phyloP scores from a whole-genome alignment of 768 basidiomycete genomes.

The Boletus tomentosulus region DNA sequence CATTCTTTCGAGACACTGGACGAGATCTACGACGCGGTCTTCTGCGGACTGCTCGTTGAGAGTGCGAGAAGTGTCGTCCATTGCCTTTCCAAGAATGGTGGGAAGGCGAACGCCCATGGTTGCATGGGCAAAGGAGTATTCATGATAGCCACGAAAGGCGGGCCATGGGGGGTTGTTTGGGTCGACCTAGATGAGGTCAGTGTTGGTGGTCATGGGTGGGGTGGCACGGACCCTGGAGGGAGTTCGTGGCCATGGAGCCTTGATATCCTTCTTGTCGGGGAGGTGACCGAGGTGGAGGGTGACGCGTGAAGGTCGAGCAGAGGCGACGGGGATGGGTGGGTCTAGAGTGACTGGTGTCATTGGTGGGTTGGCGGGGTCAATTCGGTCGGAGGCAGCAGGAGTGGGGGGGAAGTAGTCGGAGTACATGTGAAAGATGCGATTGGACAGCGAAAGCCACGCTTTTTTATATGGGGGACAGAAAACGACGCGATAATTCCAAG shows the following conservation, averaged over 20 bases:
- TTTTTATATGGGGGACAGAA: too few relatives aligned
- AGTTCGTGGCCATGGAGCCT: slow-evolving; percentile 68
- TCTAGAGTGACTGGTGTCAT: slow-evolving; percentile 6
- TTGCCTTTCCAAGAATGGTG: slow-evolving; percentile 93
- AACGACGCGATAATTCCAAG: slow-evolving; percentile 6
- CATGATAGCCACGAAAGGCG: slow-evolving; percentile 76
- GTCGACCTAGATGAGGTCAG: slow-evolving; percentile 47
- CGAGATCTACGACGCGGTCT: slow-evolving; percentile 80
- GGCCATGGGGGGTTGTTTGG: slow-evolving; percentile 84
- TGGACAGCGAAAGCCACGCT: too few relatives aligned
- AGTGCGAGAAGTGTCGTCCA: slow-evolving; percentile 86
- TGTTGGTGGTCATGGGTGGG: background rate
- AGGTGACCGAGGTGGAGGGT: slow-evolving; percentile 72
- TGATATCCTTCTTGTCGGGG: slow-evolving; percentile 68
- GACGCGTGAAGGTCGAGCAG: slow-evolving; percentile 50
- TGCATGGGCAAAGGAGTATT: slow-evolving; percentile 83
- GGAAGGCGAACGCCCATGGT: slow-evolving; percentile 96
- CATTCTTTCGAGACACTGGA: slow-evolving; percentile 85
- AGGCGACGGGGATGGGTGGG: background rate
- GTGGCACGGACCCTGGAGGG: slow-evolving; percentile 55
- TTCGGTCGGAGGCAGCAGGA: slow-evolving; percentile 23
- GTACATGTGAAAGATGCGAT: slow-evolving; percentile 2
- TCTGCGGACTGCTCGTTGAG: slow-evolving; percentile 83
- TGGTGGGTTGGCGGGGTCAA: background rate
- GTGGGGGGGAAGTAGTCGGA: slow-evolving; percentile 29